Evolutionary conservation across 2,329 filamentous ascomycete genomes (phyloP).

Genomic region (Pezicula carpinea): DNA sequence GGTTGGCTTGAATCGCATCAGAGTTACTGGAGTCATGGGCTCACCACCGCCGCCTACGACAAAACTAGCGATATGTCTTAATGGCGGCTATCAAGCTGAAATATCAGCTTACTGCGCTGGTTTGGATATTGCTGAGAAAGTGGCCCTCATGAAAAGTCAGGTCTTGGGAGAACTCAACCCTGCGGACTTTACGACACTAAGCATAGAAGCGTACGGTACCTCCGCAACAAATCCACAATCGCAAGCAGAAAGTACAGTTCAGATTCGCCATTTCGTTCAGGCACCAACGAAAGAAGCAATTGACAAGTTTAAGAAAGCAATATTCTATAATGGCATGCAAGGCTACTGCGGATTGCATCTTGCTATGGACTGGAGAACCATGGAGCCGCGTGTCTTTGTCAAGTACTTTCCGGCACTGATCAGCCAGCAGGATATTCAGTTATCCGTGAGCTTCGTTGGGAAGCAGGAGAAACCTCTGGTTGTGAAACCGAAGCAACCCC

Average conservation of each 20-base stretch:
- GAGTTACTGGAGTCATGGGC: conserved; percentile 38
- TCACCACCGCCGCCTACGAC: conserved; percentile 33
- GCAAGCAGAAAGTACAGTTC: background rate
- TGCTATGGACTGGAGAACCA: no score
- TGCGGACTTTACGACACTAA: no score
- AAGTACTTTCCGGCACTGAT: no score
- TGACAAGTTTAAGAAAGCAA: no score
- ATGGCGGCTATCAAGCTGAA: conserved; percentile 39
- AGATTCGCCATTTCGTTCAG: background rate
- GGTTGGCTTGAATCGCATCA: conserved; percentile 42
- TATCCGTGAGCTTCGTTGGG: no score
- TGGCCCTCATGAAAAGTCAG: conserved; percentile 11
- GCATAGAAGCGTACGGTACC: no score
- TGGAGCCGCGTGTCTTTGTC: no score
- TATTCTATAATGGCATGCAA: conserved; percentile 15
- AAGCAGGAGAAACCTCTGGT: no score
- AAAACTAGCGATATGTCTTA: conserved; percentile 37
- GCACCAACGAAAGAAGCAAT: background rate
- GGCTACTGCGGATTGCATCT: no score
- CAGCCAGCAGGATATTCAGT: no score
- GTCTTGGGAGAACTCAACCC: conserved; percentile 31
- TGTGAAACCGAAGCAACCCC: no score
- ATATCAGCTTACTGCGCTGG: conserved; percentile 38
- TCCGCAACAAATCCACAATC: background rate
- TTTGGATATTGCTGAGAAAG: conserved; percentile 38